These are phyloP conservation scores for Alternaria solani DNA, from an alignment of 2,329 filamentous ascomycete species.

Conservation along the genomic window DNA sequence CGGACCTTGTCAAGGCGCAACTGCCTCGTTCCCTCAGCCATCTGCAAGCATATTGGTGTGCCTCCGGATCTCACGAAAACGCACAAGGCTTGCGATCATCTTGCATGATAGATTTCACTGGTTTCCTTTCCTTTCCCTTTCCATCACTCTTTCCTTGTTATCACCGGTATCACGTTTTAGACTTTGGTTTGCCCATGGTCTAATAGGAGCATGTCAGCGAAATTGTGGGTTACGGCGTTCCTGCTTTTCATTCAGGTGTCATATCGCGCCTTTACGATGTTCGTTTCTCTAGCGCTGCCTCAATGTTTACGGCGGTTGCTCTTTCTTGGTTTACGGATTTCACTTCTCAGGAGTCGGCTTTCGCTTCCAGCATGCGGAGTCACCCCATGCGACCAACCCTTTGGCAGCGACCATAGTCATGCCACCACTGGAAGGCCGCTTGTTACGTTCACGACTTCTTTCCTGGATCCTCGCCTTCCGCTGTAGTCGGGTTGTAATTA, in stretches of 20 bases:
- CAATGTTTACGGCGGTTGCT: constrained; percentile 33
- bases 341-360: constrained; percentile 33
- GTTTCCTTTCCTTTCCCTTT: constrained; percentile 25
- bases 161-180: constrained; percentile 40
- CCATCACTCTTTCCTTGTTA: constrained; percentile 37
- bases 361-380: constrained; percentile 26
- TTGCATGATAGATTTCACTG: constrained; percentile 52
- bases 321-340: constrained; percentile 43
- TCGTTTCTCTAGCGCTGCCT: constrained; percentile 33
- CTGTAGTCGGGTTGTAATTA: constrained; percentile 49
- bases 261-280: constrained; percentile 42
- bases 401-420: constrained; percentile 10
- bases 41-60: constrained; percentile 49
- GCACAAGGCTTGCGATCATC: constrained; percentile 46
- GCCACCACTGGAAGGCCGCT: constrained; percentile 19
- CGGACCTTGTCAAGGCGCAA: constrained; percentile 29
- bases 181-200: constrained; percentile 41
- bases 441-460: constrained; percentile 39
- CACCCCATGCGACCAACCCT: constrained; percentile 23
- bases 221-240: constrained; percentile 47
- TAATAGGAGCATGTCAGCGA: constrained; percentile 43
- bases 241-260: constrained; percentile 27
- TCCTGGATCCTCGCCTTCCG: constrained; percentile 36
- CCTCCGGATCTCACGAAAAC: constrained; percentile 49
- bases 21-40: constrained; percentile 42